Evolutionary conservation across 495 filamentous ascomycete genomes (phyloP).

Genomic region (Podospora bellae-mahoneyi): DNA sequence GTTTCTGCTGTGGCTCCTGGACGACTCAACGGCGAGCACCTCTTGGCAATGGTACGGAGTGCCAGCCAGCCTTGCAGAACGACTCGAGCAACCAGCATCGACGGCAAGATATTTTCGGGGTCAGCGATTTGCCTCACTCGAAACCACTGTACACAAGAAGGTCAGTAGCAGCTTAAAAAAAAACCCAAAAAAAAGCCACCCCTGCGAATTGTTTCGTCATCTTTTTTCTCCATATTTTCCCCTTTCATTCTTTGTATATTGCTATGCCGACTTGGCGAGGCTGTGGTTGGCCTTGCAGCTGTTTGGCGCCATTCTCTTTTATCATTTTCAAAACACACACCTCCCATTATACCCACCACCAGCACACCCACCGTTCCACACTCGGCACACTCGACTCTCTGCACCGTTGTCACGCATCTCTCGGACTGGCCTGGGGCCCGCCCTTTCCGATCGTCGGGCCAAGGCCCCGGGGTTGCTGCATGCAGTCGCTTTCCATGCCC

Average conservation of each 20-base stretch:
- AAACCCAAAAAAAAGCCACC: too few relatives aligned
- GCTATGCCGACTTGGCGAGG: slow-evolving; percentile 6
- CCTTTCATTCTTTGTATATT: slow-evolving; percentile 9
- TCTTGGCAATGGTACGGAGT: neutral
- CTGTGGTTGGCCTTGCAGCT: neutral
- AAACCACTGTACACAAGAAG: neutral
- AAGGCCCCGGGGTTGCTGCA: slow-evolving; percentile 18
- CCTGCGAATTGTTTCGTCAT: neutral
- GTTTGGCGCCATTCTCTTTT: neutral
- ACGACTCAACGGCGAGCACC: neutral
- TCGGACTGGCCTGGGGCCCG: slow-evolving; percentile 6
- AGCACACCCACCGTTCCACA: neutral
- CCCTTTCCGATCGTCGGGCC: slow-evolving; percentile 21
- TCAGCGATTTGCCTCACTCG: neutral
- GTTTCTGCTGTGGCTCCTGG: neutral
- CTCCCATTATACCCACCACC: neutral
- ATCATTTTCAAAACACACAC: neutral
- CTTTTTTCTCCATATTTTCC: slow-evolving; percentile 12
- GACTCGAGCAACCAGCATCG: neutral
- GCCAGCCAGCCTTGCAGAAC: neutral
- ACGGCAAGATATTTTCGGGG: neutral
- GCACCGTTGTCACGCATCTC: slow-evolving; percentile 16
- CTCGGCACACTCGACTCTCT: neutral
- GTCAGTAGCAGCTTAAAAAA: neutral
- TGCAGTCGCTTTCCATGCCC: slow-evolving; percentile 21